Evolutionary conservation across 2,329 filamentous ascomycete genomes (phyloP).

Genomic region (Clarireedia paspali): DNA sequence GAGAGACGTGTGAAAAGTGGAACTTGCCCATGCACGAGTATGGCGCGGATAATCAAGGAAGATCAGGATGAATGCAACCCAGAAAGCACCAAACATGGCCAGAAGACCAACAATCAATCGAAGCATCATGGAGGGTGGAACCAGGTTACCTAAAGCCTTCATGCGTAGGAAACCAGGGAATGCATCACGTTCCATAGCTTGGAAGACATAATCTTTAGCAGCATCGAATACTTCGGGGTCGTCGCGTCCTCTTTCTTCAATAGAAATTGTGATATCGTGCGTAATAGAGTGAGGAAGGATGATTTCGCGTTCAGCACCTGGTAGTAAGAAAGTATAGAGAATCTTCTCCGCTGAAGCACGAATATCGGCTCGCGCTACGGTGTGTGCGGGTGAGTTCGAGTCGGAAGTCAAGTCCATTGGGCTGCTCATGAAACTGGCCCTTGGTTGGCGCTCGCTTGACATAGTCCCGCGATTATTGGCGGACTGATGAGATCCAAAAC

Average conservation of each 20-base stretch:
- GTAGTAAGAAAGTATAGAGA: constrained; percentile 92
- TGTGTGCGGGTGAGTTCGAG: constrained; percentile 75
- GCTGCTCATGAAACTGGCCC: constrained; percentile 52
- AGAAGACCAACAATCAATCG: constrained; percentile 79
- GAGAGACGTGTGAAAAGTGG: not conserved
- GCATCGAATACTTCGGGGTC: constrained; percentile 96
- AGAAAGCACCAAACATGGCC: constrained; percentile 85
- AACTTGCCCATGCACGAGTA: constrained; percentile 76
- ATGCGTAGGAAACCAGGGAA: constrained; percentile 93
- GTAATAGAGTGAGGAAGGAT: constrained; percentile 84
- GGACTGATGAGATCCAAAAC: constrained; percentile 24
- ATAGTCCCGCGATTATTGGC: constrained; percentile 39
- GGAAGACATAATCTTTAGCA: constrained; percentile 98
- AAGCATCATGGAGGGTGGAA: constrained; percentile 81
- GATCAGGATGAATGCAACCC: constrained; percentile 89
- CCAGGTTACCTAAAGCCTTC: constrained; percentile 92
- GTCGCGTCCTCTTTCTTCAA: constrained; percentile 86
- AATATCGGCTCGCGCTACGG: constrained; percentile 82
- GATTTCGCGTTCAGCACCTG: constrained; percentile 94
- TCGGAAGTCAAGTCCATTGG: constrained; percentile 59
- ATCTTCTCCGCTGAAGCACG: constrained; percentile 95
- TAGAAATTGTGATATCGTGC: constrained; percentile 73
- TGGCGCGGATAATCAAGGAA: constrained; percentile 71
- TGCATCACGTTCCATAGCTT: constrained; percentile 99
- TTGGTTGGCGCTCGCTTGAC: constrained; percentile 37